Evolutionary conservation across 768 basidiomycete genomes (phyloP), one percentile per base, ranked within the genome.

Genomic region (Sarcodon sp.): DNA sequence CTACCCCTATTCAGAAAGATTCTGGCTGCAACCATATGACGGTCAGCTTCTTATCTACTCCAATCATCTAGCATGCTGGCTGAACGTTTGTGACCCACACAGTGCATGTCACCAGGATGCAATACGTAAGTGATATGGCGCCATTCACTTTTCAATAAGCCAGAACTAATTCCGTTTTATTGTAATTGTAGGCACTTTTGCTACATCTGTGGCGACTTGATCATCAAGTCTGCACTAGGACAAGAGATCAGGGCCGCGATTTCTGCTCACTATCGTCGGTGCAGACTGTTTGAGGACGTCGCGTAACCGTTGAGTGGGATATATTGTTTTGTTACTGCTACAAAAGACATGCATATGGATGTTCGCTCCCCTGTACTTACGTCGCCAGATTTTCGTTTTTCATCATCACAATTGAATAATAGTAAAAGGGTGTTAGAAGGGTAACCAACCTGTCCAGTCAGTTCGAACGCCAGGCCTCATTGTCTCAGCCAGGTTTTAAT

Each of bases 21-120:
- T 46, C 46, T 3, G 66, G 66, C 0, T 67, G 66, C 48, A 64
- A 66, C 50, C 66, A 67, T 49, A 63, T 67, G 59, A 59, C 59
- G 44, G 65, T 66, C 47, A 39, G 65, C 47, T 9, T 15, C n/a
- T 33, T 13, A 16, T 27, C 21, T 4, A 27, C 21, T 27, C 21
- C 21, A 4, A 2, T 33, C n/a, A 10, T 5, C 32, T 18, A 9
- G 10, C 4, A 18, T 16, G 32, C 33, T 50, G 7, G 35, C 33
- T 39, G n/a, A 13, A 27, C n/a, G 13, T 36, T 3, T 35, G 11
- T 36, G 35, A 27, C 5, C 39, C 15, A 15, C 33, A 6, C 34
- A 66, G 62, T 67, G 65, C 48, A 47, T 50, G 44, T 27, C 61
- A 7, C 62, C 61, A 1, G 62, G 61, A 4, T 67, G 66, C 50